Evolutionary conservation across 805 yeast species (phyloP), one percentile per base, ranked within the genome.

Genomic region (Suhomyces emberorum): DNA sequence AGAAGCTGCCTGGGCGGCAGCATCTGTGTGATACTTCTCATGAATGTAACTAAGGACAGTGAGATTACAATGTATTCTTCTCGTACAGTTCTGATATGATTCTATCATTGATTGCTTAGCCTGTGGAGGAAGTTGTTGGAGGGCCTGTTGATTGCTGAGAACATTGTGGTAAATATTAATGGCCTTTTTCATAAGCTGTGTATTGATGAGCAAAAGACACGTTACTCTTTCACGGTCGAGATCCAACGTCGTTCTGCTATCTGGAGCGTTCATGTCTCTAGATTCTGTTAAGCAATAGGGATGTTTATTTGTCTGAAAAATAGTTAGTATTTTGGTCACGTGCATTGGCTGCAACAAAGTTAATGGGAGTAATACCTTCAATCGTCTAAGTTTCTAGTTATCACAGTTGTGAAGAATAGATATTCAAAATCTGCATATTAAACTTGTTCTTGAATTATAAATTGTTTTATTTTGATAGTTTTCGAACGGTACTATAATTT

Each of bases 151-250:
- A 44, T 65, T 64, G 38, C 61, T 56, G 26, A 67, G 48, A 3
- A 67, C 45, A 22, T 55, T 58, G 21, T 55, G 58, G 38, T 68
- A 63, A 18, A 68, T 51, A 30, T 52, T 52, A 19, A 65, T 54
- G 2, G 71, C 65, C 36, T 65, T 63, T 43, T 65, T 65, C 56
- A 69, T 59, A 22, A 69, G 62, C 42, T 61, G 69, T 4, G 74
- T 54, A 45, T 69, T 69, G 28, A 69, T 65, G 32, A 68, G 54
- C 19, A 69, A 49, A 20, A 69, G 57, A 23, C 68, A 65, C 4
- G 71, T 63, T 18, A 64, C 73, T 15, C 73, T 44, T 31, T 68
- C 72, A 34, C 68, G 54, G 42, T 69, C 69, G 15, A 59, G 43
- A 27, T 49, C 61, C 17, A 59, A 30, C 10, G 44, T 20, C 17